Conservation (phyloP, 2,329 filamentous ascomycete species). For the Gaeumannomyces sp. region DNA sequence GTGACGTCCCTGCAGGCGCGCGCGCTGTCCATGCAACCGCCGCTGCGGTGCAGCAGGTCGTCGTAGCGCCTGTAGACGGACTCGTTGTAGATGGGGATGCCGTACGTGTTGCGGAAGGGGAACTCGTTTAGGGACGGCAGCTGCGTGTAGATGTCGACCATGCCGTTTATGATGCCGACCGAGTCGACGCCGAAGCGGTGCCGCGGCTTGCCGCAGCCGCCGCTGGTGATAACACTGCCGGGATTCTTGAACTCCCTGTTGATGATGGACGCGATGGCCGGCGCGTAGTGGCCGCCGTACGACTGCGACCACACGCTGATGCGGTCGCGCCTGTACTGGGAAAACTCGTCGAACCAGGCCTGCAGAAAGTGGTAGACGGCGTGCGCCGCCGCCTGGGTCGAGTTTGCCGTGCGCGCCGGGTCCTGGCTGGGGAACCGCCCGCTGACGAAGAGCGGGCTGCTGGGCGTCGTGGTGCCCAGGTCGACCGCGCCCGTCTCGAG, state of each 20-base stretch:
- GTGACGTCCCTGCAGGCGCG: not conserved
- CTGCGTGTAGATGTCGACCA: slow-evolving; percentile 42
- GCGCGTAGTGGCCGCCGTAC: slow-evolving; percentile 65
- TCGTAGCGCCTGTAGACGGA: not conserved
- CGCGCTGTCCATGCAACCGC: not conserved
- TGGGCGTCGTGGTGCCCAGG: not conserved
- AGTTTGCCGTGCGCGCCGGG: slow-evolving; percentile 43
- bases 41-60: not conserved
- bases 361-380: slow-evolving; percentile 62
- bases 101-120: slow-evolving; percentile 36
- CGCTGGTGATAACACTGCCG: not conserved
- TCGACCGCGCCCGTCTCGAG: not conserved
- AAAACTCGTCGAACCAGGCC: slow-evolving; percentile 53
- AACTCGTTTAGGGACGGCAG: slow-evolving; percentile 38
- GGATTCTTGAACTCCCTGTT: not conserved
- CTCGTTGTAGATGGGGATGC: slow-evolving; percentile 19
- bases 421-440: slow-evolving; percentile 59
- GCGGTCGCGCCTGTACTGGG: slow-evolving; percentile 46
- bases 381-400: slow-evolving; percentile 48
- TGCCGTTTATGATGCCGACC: slow-evolving; percentile 45
- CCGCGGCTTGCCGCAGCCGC: not conserved
- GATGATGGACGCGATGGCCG: slow-evolving; percentile 44
- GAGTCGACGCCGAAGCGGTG: slow-evolving; percentile 28
- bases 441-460: slow-evolving; percentile 30
- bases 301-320: slow-evolving; percentile 63